Evolutionary conservation across 495 filamentous ascomycete genomes (phyloP), one percentile per base, ranked within the genome.

Genomic region (Glonium stellatum): DNA sequence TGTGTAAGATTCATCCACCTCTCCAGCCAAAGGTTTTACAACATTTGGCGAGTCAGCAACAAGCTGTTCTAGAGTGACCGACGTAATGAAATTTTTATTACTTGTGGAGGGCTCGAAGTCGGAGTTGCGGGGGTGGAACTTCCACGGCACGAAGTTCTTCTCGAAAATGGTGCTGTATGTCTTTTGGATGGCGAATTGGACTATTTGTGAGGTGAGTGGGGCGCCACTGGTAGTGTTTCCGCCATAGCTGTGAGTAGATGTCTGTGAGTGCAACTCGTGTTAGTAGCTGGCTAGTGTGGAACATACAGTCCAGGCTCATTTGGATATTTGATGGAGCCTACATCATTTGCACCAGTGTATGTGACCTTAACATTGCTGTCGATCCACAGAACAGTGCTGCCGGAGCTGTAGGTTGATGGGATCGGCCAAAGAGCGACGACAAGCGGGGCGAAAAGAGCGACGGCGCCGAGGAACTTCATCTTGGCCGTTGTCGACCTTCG

Each of bases 1-100:
- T 55, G 75, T 82, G 70, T 92, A 92, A 27, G 81, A 85, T 71
- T 92, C 88, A 68, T 91, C 84, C 8, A 87, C 77, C 36, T 82
- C 74, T 42, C 82, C 84, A 25, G 76, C 83, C 5, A 78, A 67
- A 13, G 84, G 80, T 65, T 81, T 84, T 63, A 80, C 80, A 22
- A 79, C 73, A 59, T 73, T 74, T 18, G 75, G 56, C n/a, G 77
- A 71, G 64, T 88, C 84, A 27, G 72, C 59, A 36, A 63, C 66
- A 18, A 76, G 84, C 68, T 88, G 85, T n/a, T 70, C 71, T 62
- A 90, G 81, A 5, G 76, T 69, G 37, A 90, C 77, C 4, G 64
- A 77, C 51, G 69, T 74, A 63, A 91, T 76, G 57, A 72, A 81
- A 64, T 27, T 67, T 41, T 67, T 60, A 42, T 69, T 70, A 31